These are phyloP conservation scores for Amphicarpaea edgeworthii DNA, from an alignment of 306 rosid species.

Conservation along the genomic window DNA sequence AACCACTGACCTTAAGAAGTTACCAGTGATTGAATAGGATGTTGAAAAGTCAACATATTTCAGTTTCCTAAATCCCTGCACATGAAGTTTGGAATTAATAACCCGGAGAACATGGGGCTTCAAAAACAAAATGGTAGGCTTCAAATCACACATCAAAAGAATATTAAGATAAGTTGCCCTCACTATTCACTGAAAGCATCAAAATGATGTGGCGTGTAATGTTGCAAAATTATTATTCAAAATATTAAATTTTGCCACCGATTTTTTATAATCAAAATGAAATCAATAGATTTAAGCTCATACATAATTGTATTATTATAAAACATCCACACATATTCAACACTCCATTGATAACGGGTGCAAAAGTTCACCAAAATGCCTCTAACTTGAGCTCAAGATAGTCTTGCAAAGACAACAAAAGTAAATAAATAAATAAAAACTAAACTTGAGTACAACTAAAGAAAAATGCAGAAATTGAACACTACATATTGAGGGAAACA, in stretches of 20 bases:
- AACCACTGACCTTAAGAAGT: constrained; percentile 77
- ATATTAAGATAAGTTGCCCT: constrained; percentile 20
- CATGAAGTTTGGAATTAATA: constrained; percentile 40
- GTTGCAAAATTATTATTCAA: constrained; percentile 34
- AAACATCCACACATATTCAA: constrained; percentile 12
- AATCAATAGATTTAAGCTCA: constrained; percentile 3
- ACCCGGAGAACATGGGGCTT: constrained; percentile 14
- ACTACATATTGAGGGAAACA: not conserved
- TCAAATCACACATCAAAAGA: too few species aligned
- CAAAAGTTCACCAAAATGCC: constrained; percentile 14
- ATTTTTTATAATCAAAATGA: not conserved
- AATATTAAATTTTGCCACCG: constrained; percentile 28
- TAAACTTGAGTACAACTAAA: not conserved
- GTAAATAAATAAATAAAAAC: not conserved
- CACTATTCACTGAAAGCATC: too few species aligned
- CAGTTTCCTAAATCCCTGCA: constrained; percentile 87
- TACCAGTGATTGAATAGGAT: constrained; percentile 93
- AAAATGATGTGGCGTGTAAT: not conserved
- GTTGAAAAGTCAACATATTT: constrained; percentile 91
- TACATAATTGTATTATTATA: not conserved
- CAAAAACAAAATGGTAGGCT: too few species aligned
- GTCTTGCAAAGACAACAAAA: not conserved
- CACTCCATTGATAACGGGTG: not conserved
- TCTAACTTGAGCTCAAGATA: not conserved
- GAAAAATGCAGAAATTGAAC: constrained; percentile 32